Conservation (phyloP, 495 filamentous ascomycete genomes). For the Thermochaetoides thermophila region DNA sequence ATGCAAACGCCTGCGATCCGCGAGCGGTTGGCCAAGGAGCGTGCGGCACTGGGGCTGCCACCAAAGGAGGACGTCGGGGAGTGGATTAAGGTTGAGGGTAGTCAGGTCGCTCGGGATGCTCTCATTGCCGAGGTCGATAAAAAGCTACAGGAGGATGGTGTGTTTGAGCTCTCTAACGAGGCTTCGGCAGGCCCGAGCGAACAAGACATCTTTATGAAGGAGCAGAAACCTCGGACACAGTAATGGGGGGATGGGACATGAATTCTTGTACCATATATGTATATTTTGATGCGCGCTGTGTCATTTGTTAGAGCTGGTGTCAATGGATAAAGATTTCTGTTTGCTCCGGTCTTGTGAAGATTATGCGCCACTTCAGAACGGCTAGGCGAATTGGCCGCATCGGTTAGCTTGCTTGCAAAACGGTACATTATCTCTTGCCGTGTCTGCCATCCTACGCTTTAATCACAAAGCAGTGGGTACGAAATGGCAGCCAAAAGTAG, state of each 20-base stretch:
- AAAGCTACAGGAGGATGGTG: slow-evolving; percentile 23
- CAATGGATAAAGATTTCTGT: no score
- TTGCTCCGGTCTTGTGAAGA: no score
- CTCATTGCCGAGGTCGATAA: slow-evolving; percentile 24
- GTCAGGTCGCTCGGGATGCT: slow-evolving; percentile 7
- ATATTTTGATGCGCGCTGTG: slow-evolving; percentile 6
- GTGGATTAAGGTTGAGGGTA: neutral
- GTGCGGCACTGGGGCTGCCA: slow-evolving; percentile 27
- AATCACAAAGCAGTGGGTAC: no score
- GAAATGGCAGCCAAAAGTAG: no score
- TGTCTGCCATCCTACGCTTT: no score
- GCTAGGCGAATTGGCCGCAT: no score
- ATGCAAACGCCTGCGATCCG: slow-evolving; percentile 57
- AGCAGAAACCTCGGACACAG: slow-evolving; percentile 5
- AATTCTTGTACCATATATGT: slow-evolving; percentile 10
- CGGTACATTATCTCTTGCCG: no score
- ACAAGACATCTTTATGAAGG: slow-evolving; percentile 14
- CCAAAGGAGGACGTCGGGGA: slow-evolving; percentile 6
- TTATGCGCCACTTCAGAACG: no score
- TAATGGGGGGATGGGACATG: neutral
- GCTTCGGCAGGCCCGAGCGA: slow-evolving; percentile 1
- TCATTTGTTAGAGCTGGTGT: no score
- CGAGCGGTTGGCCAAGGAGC: slow-evolving; percentile 41
- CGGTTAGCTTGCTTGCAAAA: no score
- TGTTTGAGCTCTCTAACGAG: slow-evolving; percentile 25